Evolutionary conservation across 1,284 basidiomycete species (phyloP).

Genomic region (Albatrellus sp.): DNA sequence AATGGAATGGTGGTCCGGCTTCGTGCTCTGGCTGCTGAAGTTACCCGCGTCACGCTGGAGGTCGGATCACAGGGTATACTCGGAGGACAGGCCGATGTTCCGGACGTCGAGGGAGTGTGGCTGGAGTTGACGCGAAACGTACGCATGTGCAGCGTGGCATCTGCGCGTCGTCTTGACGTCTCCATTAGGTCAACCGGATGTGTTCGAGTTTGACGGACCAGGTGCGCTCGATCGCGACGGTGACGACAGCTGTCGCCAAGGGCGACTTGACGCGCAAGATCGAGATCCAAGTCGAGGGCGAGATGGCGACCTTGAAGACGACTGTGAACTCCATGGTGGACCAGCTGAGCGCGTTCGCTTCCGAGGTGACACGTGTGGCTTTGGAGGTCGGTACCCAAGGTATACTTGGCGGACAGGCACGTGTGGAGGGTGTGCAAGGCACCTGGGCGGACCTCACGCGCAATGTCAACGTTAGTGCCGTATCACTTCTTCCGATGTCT

Average conservation of each 20-base stretch:
- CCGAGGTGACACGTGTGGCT: slow-evolving; percentile 91
- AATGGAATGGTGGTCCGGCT: slow-evolving; percentile 95
- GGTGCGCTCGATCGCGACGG: slow-evolving; percentile 84
- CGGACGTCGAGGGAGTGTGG: slow-evolving; percentile 94
- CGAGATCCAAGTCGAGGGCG: slow-evolving; percentile 85
- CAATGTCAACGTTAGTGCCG: slow-evolving; percentile 66
- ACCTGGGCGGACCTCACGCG: slow-evolving; percentile 89
- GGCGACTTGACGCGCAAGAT: slow-evolving; percentile 88
- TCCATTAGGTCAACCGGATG: slow-evolving; percentile 76
- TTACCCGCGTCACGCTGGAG: slow-evolving; percentile 90
- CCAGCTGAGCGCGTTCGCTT: slow-evolving; percentile 84
- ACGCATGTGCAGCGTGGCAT: slow-evolving; percentile 15
- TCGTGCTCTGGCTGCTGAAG: slow-evolving; percentile 86
- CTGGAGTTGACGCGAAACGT: slow-evolving; percentile 84
- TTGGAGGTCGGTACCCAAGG: slow-evolving; percentile 88
- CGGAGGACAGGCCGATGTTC: slow-evolving; percentile 85
- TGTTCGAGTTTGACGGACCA: slow-evolving; percentile 89
- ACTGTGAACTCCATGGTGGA: slow-evolving; percentile 87
- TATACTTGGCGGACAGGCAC: slow-evolving; percentile 86
- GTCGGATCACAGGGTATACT: slow-evolving; percentile 87
- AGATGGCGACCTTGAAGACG: slow-evolving; percentile 76
- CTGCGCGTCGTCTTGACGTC: slow-evolving; percentile 3
- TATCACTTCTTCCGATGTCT: not conserved
- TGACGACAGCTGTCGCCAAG: slow-evolving; percentile 86
- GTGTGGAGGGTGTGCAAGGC: slow-evolving; percentile 86